Evolutionary conservation across 768 basidiomycete species (phyloP), one percentile per base, ranked within the genome.

Genomic region (Agaricus subrufescens): DNA sequence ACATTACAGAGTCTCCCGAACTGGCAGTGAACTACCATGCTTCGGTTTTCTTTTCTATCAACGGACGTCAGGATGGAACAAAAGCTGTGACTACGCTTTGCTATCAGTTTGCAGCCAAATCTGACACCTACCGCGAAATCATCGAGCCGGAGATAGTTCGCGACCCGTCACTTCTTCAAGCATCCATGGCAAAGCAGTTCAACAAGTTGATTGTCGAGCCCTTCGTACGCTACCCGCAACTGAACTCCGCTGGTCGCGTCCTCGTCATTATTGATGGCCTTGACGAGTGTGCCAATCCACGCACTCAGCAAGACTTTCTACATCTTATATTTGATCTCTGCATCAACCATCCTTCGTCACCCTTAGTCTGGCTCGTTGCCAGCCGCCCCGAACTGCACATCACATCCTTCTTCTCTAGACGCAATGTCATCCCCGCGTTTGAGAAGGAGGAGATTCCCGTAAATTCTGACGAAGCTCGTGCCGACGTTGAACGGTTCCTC

Each of bases 101-200:
- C 2, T 62, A 60, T 38, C 64, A 69, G 30, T 50, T 69, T 3
- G 61, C 63, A 2, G 27, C 48, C 10, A 42, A 27, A 0, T 8
- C 49, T 30, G 55, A 60, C 11, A n/a, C 29, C 11, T 12, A 55
- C 0, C 51, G 50, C 9, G 37, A 46, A 5, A 51, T 50, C 14
- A 47, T 65, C 15, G 43, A 58, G 5, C 31, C 46, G 2, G 46
- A 43, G 10, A 54, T 65, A 39, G 4, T 15, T 7, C 15, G n/a
- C 3, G 51, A 58, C 29, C 61, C 56, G 26, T 30, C 48, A 25
- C 27, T 60, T 6, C 54, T 47, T 11, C 14, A 47, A 27, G 61
- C 58, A 39, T 58, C 54, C 4, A 15, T 58, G 6, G 14, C 11
- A 8, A 39, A 45, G 2, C 66, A 66, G 39, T 23, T 63, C n/a